Percentiles rank a stretch among this genome's conserved stretches.
phyloP scores from a whole-genome alignment of 352 stramenopile species.

The Phytophthora nicotianae region DNA sequence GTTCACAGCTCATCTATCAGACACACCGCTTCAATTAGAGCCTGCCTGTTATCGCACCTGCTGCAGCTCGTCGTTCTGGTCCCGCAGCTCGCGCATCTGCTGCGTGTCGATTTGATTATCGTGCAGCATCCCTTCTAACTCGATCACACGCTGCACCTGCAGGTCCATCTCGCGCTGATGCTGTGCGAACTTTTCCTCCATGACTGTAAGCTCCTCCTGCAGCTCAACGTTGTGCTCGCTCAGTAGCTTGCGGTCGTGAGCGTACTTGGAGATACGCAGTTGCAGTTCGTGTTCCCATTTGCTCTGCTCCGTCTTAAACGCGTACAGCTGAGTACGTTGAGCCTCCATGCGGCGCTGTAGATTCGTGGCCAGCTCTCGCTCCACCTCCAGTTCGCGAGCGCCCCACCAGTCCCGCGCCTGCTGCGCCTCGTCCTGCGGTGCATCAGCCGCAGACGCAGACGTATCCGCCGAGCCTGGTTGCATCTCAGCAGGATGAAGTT shows the following conservation, averaged over 20 bases:
- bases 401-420: slow-evolving; percentile 64
- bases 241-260: slow-evolving; percentile 76
- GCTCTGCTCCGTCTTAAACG: slow-evolving; percentile 83
- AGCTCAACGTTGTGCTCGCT: slow-evolving; percentile 86
- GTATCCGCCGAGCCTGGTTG: slow-evolving; percentile 1
- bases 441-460: neutral
- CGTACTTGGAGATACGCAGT: slow-evolving; percentile 78
- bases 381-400: slow-evolving; percentile 47
- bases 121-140: slow-evolving; percentile 62
- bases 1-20: slow-evolving; percentile 11
- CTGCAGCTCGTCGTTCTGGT: slow-evolving; percentile 49
- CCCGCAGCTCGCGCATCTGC: slow-evolving; percentile 39
- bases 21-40: neutral
- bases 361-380: slow-evolving; percentile 42
- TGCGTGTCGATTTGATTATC: slow-evolving; percentile 48
- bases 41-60: slow-evolving; percentile 30
- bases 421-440: slow-evolving; percentile 14
- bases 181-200: slow-evolving; percentile 53
- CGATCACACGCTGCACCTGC: slow-evolving; percentile 64
- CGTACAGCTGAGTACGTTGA: slow-evolving; percentile 70
- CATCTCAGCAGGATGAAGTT: slow-evolving; percentile 18
- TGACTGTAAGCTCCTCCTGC: slow-evolving; percentile 51
- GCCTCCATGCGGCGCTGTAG: slow-evolving; percentile 77
- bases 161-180: slow-evolving; percentile 62
- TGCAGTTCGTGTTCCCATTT: slow-evolving; percentile 86